Conservation (phyloP, 73 alveolate genomes). For the Paramecium caudatum region DNA sequence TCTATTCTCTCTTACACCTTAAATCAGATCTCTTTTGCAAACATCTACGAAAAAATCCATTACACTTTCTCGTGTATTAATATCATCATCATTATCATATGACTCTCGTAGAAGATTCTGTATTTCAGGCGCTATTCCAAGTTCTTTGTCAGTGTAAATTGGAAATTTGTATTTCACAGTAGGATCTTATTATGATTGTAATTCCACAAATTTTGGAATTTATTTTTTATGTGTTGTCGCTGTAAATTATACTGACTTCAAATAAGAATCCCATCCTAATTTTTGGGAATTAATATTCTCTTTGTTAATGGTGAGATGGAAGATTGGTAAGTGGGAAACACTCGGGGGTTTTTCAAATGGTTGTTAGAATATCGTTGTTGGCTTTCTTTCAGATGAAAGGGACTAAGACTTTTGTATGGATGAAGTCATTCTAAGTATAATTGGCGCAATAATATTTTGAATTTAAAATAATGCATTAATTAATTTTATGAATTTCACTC, state of each 20-base stretch:
- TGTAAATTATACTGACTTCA: neutral
- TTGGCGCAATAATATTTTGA: constrained; percentile 49
- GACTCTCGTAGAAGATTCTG: constrained; percentile 14
- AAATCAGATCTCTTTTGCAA: constrained; percentile 32
- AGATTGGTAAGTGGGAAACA: constrained; percentile 17
- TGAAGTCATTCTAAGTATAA: constrained; percentile 9
- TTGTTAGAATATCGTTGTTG: constrained; percentile 3
- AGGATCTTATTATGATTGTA: neutral
- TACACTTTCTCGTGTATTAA: constrained; percentile 49
- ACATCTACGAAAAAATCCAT: constrained; percentile 41
- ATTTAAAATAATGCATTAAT: neutral
- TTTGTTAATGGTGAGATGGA: neutral
- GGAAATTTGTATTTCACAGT: constrained; percentile 21
- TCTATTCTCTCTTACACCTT: neutral
- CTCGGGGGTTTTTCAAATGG: constrained; percentile 40
- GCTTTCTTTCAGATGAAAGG: constrained; percentile 10
- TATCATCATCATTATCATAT: constrained; percentile 68
- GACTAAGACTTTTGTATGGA: neutral
- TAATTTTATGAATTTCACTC: neutral
- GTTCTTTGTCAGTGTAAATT: neutral
- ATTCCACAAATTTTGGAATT: neutral
- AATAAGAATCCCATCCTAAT: neutral
- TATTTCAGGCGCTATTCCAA: neutral
- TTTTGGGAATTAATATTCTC: constrained; percentile 15
- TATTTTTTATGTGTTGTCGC: neutral